Evolutionary conservation across 345 rosid genomes (phyloP).

Genomic region (Salix koriyanagi): DNA sequence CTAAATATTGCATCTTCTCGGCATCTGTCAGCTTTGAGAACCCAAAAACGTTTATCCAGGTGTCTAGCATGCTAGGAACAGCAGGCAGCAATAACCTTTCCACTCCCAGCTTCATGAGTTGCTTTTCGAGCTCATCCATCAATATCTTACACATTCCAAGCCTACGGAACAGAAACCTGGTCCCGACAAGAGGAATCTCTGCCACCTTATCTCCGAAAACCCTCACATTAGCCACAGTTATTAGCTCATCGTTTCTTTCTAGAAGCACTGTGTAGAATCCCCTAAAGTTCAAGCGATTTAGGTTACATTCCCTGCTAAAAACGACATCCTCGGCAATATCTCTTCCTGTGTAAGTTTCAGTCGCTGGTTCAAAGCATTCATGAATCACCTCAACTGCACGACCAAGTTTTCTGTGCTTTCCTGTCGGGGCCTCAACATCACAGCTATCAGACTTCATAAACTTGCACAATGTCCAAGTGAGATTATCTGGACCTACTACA

Average conservation of each 20-base stretch:
- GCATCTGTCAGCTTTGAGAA: slow-evolving; percentile 29
- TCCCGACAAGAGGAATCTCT: slow-evolving; percentile 25
- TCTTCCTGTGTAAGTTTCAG: slow-evolving; percentile 15
- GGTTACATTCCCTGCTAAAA: slow-evolving; percentile 5
- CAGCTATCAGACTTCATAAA: slow-evolving; percentile 19
- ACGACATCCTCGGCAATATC: slow-evolving; percentile 17
- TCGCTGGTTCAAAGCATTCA: slow-evolving; percentile 24
- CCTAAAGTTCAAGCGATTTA: slow-evolving; percentile 3
- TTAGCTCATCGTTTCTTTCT: slow-evolving; percentile 4
- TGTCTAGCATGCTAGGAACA: slow-evolving; percentile 20
- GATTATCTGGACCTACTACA: slow-evolving; percentile 42
- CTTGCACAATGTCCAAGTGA: slow-evolving; percentile 66
- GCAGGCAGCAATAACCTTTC: slow-evolving; percentile 41
- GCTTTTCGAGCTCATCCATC: slow-evolving; percentile 27
- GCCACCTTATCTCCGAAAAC: slow-evolving; percentile 24
- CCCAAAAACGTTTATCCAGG: slow-evolving; percentile 47
- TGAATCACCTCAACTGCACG: slow-evolving; percentile 16
- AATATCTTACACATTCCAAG: slow-evolving; percentile 24
- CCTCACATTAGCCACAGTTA: slow-evolving; percentile 20
- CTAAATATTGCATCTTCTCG: slow-evolving; percentile 21
- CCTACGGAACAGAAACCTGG: slow-evolving; percentile 18
- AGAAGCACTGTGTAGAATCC: slow-evolving; percentile 27
- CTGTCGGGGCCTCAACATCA: slow-evolving; percentile 33
- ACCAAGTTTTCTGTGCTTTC: slow-evolving; percentile 39
- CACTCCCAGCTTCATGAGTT: slow-evolving; percentile 36